Base-by-base conservation (phyloP, 2,329 filamentous ascomycete genomes). In the Beauveria pseudobassiana region DNA sequence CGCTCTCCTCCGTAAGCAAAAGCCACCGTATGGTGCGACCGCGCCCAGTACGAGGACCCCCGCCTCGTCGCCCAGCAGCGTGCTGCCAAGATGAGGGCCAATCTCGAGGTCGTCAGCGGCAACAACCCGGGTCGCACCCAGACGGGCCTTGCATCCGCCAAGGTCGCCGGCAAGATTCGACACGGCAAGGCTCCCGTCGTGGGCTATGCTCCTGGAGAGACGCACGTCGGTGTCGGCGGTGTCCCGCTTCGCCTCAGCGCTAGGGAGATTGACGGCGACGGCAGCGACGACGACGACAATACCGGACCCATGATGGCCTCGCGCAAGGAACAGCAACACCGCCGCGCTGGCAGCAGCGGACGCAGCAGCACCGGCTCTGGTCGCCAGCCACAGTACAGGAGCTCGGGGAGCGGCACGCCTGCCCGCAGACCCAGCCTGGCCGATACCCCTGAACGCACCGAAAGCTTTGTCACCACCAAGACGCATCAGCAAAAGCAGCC, bases 21-120 rank as follows among this genome's bases (percentile, higher is more conserved):
- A 74, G 95, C 92, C 38, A 99, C 95, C 0, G 95, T 99, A 5
- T 99, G 95, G 95, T 97, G 93, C 78, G 95, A 98, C 72, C 88
- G 93, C 59, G 85, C 93, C 10, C 95, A 99, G 73, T 87, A 90
- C 64, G 92, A 98, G 75, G 95, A 99, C 72, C 91, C 93, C 0
- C 84, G 91, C 56, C 78, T 95, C 62, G 78, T 88, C 4, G 92
- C 91, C 30, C 89, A 93, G 69, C 92, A 96, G 73, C 85, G 90
- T 62, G 89, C 90, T 43, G 95, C 93, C 63, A 96, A 95, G 79
- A 87, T 90, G 78, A 83, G 92, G 54, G 95, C 95, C 14, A 87
- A 88, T 61, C 86, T 89, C 69, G 92, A 97, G 76, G 87, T 98
- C 8, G 86, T 88, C 54, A 90, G 88, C 56, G 82, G 86, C 57